phyloP scores from a whole-genome alignment of 768 basidiomycete genomes.

The Amanita polypyramis region DNA sequence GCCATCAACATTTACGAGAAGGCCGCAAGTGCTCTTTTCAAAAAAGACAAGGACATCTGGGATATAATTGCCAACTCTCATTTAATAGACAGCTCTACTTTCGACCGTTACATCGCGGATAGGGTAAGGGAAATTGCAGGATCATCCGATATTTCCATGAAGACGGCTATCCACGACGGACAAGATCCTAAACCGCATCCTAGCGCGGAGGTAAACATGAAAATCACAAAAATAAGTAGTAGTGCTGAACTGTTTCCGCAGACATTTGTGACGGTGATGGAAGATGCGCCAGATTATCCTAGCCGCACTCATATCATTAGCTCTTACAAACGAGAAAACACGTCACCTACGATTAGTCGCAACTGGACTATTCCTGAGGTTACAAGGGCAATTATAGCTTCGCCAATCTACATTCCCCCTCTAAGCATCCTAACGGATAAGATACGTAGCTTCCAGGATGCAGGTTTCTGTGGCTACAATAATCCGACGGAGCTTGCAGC shows the following conservation, averaged over 20 bases:
- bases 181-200: constrained; percentile 5
- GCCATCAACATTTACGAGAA: constrained; percentile 18
- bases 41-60: constrained; percentile 10
- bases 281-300: constrained; percentile 14
- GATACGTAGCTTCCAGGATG: constrained; percentile 14
- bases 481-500: constrained; percentile 13
- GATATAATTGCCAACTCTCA: constrained; percentile 10
- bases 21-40: constrained; percentile 10
- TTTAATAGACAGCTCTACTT: constrained; percentile 2
- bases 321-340: constrained; percentile 11
- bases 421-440: constrained; percentile 8
- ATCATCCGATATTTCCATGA: constrained; percentile 7
- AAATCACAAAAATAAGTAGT: not conserved
- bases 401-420: constrained; percentile 13
- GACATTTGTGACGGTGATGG: constrained; percentile 16
- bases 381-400: constrained; percentile 12
- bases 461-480: constrained; percentile 17
- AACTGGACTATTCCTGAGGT: constrained; percentile 16
- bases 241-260: not conserved
- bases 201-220: constrained; percentile 8
- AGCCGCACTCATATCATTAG: constrained; percentile 14
- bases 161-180: not conserved
- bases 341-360: constrained; percentile 6
- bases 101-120: not conserved
- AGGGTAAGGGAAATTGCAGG: not conserved